These are phyloP conservation scores for Achlya hypogyna DNA, from an alignment of 352 stramenopile genomes.

Conservation along the genomic window DNA sequence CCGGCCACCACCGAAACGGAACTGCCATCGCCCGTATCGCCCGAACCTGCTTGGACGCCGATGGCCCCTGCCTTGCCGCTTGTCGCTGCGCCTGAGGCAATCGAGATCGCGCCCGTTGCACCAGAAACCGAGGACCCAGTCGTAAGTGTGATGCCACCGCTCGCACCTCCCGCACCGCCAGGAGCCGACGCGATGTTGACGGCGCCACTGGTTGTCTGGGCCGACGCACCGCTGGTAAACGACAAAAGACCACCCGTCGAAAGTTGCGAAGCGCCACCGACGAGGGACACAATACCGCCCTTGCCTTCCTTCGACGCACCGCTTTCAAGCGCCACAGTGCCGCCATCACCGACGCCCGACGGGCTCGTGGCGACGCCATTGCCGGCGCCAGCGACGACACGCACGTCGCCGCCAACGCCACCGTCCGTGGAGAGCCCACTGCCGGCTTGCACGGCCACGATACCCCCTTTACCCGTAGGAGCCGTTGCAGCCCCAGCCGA, in stretches of 20 bases:
- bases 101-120: not conserved
- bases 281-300: not conserved
- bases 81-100: constrained; percentile 27
- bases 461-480: not conserved
- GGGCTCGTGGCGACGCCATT: not conserved
- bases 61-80: constrained; percentile 29
- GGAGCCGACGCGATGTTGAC: not conserved
- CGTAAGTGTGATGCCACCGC: not conserved
- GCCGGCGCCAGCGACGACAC: not conserved
- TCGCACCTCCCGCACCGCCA: not conserved
- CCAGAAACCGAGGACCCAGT: not conserved
- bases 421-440: not conserved
- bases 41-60: not conserved
- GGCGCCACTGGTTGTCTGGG: not conserved
- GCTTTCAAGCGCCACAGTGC: not conserved
- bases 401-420: not conserved
- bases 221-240: not conserved
- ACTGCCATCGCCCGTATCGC: not conserved
- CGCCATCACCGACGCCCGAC: not conserved
- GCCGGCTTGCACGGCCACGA: not conserved
- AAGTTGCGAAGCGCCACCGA: constrained; percentile 26
- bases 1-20: not conserved
- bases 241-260: constrained; percentile 13
- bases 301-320: not conserved
- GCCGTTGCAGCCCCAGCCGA: not conserved